Base-by-base conservation (phyloP, 2,329 filamentous ascomycete genomes). In the Sporothrix euskadiensis region DNA sequence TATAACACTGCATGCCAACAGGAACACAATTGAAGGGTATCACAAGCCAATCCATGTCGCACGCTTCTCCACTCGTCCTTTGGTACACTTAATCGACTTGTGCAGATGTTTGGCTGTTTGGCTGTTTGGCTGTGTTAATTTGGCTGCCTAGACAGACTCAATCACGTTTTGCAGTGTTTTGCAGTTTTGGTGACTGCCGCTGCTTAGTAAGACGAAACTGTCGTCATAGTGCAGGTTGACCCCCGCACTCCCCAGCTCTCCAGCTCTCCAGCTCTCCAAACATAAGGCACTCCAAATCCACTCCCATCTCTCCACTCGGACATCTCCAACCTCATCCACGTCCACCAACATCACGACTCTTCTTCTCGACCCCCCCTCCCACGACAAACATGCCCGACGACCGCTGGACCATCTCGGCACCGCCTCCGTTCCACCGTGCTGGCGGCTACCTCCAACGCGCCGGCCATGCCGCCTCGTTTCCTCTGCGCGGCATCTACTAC, bases 401-500 rank as follows among this genome's bases (percentile, higher is more conserved):
- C 56, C 59, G 52, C 47, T 57, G 32, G 39, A 41, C 56, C 22
- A 54, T 32, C 12, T 16, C 49, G 32, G 22, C 56, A 4, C 74
- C 73, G 0, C 52, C 54, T 49, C 68, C 73, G 3, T 69, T 74
- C 6, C 39, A 32, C 26, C 73, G 75, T 30, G 30, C 73, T 1
- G 66, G 71, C 22, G 32, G 66, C 71, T 76, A 75, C 56, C 22
- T 76, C 5, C 73, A 44, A 32, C 68, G 76, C 4, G 76, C 70
- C 14, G 26, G 26, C 1, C 73, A 75, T 57, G 85, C 87, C 1
- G 86, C 83, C 2, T 85, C 84, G 3, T 90, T 88, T 76, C 89
- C 89, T 22, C 79, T 90, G 70, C 84, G 91, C 82, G 95, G 96
- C 76, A 90, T 98, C 79, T 90, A 89, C 83, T 97, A 95, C 83